Evolutionary conservation across 179 eudicot species (phyloP).

Genomic region (Monotropa hypopitys): DNA sequence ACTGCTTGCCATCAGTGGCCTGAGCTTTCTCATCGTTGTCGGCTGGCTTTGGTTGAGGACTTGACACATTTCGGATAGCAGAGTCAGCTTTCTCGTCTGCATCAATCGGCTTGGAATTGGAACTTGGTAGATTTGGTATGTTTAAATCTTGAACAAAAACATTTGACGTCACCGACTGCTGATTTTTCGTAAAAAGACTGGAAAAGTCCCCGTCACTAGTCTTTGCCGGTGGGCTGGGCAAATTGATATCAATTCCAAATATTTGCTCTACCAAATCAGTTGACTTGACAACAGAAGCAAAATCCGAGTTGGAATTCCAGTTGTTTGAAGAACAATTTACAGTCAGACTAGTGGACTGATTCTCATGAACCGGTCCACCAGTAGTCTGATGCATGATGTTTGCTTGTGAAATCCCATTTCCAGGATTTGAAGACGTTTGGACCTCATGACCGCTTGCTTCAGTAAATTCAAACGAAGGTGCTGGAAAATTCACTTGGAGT

Average conservation of each 20-base stretch:
- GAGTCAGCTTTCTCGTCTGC: conserved; percentile 5
- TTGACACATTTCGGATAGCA: conserved; percentile 12
- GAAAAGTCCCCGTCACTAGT: conserved; percentile 8
- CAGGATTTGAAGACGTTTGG: conserved; percentile 8
- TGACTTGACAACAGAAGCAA: too few species aligned
- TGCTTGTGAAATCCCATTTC: conserved; percentile 12
- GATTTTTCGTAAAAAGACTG: conserved; percentile 19
- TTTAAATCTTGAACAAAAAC: conserved; percentile 24
- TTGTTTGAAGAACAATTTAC: conserved; percentile 26
- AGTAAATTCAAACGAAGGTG: background rate
- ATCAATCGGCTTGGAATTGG: conserved; percentile 10
- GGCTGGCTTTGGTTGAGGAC: conserved; percentile 11
- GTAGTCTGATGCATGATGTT: conserved; percentile 7
- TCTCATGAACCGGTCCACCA: conserved; percentile 23
- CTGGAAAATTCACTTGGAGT: too few species aligned
- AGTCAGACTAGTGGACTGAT: conserved; percentile 18
- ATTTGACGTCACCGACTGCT: conserved; percentile 17
- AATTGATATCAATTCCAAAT: conserved; percentile 21
- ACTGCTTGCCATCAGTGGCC: conserved; percentile 19
- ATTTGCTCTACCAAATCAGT: conserved; percentile 22
- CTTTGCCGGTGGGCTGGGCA: conserved; percentile 32
- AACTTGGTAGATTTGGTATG: conserved; percentile 18
- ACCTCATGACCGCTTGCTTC: conserved; percentile 3
- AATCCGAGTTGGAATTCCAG: conserved; percentile 24
- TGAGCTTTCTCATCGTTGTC: conserved; percentile 13